Evolutionary conservation across 495 filamentous ascomycete species (phyloP).

Genomic region (Delitschia confertaspora): DNA sequence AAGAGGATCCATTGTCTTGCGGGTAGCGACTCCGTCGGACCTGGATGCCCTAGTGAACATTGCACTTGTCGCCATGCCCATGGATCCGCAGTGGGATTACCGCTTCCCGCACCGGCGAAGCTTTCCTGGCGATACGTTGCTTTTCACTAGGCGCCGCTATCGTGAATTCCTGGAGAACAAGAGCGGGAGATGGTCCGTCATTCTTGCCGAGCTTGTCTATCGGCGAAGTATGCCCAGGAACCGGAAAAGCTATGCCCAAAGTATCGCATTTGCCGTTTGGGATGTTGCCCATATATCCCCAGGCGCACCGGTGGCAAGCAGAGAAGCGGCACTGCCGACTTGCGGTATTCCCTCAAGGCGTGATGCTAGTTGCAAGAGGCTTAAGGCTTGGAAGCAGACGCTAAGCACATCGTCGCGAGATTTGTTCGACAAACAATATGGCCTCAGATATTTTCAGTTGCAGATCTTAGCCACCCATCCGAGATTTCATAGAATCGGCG

Average conservation of each 20-base stretch:
- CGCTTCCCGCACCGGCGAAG: slow-evolving; percentile 10
- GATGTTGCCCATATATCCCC: slow-evolving; percentile 6
- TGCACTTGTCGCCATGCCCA: slow-evolving; percentile 10
- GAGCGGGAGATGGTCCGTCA: slow-evolving; percentile 9
- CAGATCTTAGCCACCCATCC: slow-evolving; percentile 19
- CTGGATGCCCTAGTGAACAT: slow-evolving; percentile 13
- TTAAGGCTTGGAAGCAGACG: slow-evolving; percentile 9
- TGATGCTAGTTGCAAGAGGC: slow-evolving; percentile 9
- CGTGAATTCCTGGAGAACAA: slow-evolving; percentile 10
- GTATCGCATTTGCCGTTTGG: slow-evolving; percentile 15
- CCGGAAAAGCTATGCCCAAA: background rate
- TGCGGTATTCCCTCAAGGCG: too few species aligned
- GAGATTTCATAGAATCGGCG: slow-evolving; percentile 8
- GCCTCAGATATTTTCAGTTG: slow-evolving; percentile 10
- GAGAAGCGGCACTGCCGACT: background rate
- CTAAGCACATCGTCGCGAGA: background rate
- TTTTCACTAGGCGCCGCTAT: slow-evolving; percentile 5
- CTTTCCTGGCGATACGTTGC: slow-evolving; percentile 7
- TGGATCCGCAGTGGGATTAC: slow-evolving; percentile 20
- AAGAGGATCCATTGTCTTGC: slow-evolving; percentile 5
- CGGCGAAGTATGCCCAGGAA: background rate
- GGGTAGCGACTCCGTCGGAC: slow-evolving; percentile 4
- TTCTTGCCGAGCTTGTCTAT: slow-evolving; percentile 6
- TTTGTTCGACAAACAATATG: slow-evolving; percentile 8
- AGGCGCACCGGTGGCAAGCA: background rate